These are phyloP conservation scores for Coix lacrymajobi DNA, from an alignment of 176 grass and related monocot genomes.

Conservation along the genomic window DNA sequence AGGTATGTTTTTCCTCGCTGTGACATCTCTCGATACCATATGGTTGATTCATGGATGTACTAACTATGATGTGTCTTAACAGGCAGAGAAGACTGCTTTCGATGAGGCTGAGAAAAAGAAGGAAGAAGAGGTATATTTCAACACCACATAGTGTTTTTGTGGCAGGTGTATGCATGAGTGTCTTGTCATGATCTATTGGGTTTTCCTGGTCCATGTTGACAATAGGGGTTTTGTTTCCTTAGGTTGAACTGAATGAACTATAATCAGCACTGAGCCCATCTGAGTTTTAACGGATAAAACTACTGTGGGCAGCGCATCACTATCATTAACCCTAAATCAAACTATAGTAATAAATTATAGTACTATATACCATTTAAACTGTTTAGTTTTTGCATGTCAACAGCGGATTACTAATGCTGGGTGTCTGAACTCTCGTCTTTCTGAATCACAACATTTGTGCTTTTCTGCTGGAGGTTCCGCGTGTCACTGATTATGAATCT, in stretches of 20 bases:
- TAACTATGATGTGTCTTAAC: neutral
- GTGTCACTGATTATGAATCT: neutral
- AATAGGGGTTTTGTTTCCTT: neutral
- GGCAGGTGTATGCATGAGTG: neutral
- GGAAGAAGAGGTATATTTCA: slow-evolving; percentile 65
- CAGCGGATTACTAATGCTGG: neutral
- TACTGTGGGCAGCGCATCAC: too few relatives aligned
- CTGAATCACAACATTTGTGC: neutral
- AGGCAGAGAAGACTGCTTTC: slow-evolving; percentile 95
- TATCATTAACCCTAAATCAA: neutral
- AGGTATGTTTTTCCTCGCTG: slow-evolving; percentile 33
- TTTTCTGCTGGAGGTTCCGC: neutral
- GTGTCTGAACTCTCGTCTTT: neutral
- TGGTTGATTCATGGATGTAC: neutral
- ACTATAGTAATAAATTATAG: neutral
- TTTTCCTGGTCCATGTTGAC: neutral
- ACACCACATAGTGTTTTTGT: neutral
- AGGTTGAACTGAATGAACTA: neutral
- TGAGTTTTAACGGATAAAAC: neutral
- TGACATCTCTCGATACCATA: neutral
- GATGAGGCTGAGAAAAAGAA: slow-evolving; percentile 91
- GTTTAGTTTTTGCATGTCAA: neutral
- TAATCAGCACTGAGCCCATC: neutral
- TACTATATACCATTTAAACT: neutral
- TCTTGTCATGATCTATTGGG: neutral